Percentiles rank a stretch among this genome's conserved stretches.
Evolutionary conservation across 208 protist genomes (phyloP).

Genomic region (Acanthamoeba culbertsoni): DNA sequence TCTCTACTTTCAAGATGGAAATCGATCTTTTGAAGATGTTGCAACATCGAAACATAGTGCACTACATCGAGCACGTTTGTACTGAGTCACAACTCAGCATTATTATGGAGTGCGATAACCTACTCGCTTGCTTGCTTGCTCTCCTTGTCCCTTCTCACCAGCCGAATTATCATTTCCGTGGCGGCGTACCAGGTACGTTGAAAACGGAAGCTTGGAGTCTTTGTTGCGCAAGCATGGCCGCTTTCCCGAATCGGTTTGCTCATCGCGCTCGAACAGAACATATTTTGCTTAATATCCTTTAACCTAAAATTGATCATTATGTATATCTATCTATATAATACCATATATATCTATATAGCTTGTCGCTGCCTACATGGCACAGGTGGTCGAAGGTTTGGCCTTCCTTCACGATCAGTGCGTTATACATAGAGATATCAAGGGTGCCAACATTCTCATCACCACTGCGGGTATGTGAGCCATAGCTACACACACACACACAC

Average conservation of each 20-base stretch:
- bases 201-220: constrained; percentile 88
- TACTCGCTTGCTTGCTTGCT: neutral
- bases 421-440: constrained; percentile 90
- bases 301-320: too few species aligned
- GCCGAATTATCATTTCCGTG: neutral
- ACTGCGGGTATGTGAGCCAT: constrained; percentile 78
- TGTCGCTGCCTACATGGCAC: constrained; percentile 85
- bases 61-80: constrained; percentile 83
- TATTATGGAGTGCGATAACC: constrained; percentile 87
- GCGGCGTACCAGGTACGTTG: constrained; percentile 75
- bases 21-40: constrained; percentile 84
- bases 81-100: constrained; percentile 85
- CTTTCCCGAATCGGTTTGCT: constrained; percentile 84
- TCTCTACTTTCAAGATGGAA: constrained; percentile 62
- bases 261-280: neutral
- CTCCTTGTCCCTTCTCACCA: neutral
- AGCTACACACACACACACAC: too few species aligned
- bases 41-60: constrained; percentile 85
- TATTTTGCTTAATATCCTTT: too few species aligned
- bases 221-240: constrained; percentile 87
- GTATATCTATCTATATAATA: neutral
- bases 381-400: constrained; percentile 87
- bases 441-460: constrained; percentile 88
- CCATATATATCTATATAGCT: constrained; percentile 59
- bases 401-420: constrained; percentile 89